A percentile compares a stretch with the other conserved stretches of the same genome.
Evolutionary conservation across 2,329 filamentous ascomycete species (phyloP).

Genomic region (Cercospora zeina): DNA sequence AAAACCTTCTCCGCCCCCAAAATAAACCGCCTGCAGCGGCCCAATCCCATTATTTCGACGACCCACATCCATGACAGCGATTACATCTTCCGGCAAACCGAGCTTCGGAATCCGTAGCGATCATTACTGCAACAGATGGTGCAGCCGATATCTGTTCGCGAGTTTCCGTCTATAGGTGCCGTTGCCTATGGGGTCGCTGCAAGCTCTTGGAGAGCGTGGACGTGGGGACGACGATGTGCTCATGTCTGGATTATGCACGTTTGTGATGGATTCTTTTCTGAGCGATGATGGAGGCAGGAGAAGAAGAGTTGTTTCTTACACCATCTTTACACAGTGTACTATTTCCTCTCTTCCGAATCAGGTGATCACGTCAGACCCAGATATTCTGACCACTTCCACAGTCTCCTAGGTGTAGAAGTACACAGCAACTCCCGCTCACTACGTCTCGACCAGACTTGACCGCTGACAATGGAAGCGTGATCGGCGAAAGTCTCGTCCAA

Average conservation of each 20-base stretch:
- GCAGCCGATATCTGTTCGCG: slow-evolving; percentile 12
- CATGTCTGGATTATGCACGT: background rate
- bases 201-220: slow-evolving; percentile 6
- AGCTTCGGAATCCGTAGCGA: slow-evolving; percentile 21
- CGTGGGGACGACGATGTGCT: background rate
- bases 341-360: background rate
- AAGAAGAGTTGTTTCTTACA: no score
- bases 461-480: background rate
- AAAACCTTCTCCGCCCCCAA: slow-evolving; percentile 21
- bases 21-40: slow-evolving; percentile 24
- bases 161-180: background rate
- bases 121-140: slow-evolving; percentile 20
- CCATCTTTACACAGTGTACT: background rate
- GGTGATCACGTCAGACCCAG: slow-evolving; percentile 6
- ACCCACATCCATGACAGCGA: slow-evolving; percentile 24
- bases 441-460: background rate
- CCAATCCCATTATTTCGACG: slow-evolving; percentile 24
- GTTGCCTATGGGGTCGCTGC: slow-evolving; percentile 21
- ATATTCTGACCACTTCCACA: slow-evolving; percentile 18
- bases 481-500: background rate
- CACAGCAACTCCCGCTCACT: slow-evolving; percentile 25
- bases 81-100: slow-evolving; percentile 24
- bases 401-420: slow-evolving; percentile 21
- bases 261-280: background rate
- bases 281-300: no score